phyloP scores from a whole-genome alignment of 306 rosid species.

The Corylus heterophylla region DNA sequence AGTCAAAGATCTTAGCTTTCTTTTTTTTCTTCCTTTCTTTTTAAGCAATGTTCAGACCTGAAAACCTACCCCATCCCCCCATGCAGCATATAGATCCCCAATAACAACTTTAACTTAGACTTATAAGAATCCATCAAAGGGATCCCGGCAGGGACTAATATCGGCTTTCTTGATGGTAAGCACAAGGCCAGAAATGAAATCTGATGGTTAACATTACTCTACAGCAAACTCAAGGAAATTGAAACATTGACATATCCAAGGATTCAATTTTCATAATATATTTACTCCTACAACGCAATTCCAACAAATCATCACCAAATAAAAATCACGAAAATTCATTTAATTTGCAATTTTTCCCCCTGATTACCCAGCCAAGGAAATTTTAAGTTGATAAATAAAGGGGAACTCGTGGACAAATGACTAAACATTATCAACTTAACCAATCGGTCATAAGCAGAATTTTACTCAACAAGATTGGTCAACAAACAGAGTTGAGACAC shows the following conservation, averaged over 20 bases:
- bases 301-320: no score
- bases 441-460: neutral
- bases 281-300: neutral
- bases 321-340: neutral
- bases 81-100: neutral
- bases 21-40: neutral
- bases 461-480: constrained; percentile 1
- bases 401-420: neutral
- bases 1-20: neutral
- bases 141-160: neutral
- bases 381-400: neutral
- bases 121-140: neutral
- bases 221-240: neutral
- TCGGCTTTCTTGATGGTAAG: neutral
- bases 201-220: neutral
- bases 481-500: constrained; percentile 10
- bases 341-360: neutral
- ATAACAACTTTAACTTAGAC: neutral
- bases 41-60: neutral
- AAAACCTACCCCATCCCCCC: neutral
- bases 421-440: neutral
- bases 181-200: neutral
- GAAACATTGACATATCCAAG: neutral
- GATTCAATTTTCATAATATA: neutral
- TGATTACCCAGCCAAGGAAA: neutral